Percentiles rank a stretch among this genome's conserved stretches.
These are phyloP conservation scores for Aegilops tauschii DNA, from an alignment of 176 grass and related monocot species.

Conservation along the genomic window DNA sequence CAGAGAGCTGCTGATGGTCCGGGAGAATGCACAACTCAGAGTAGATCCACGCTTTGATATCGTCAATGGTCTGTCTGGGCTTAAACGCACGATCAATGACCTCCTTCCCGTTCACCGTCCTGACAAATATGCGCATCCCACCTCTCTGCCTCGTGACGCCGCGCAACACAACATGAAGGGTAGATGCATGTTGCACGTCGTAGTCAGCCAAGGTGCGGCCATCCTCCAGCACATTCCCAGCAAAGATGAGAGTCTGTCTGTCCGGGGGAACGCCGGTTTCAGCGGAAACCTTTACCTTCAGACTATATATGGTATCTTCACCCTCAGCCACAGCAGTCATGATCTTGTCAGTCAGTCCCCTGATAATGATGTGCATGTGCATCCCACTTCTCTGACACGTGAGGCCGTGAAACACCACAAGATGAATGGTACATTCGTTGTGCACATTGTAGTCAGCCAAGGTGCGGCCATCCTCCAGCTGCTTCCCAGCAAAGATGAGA, in stretches of 20 bases:
- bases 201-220: too few species aligned
- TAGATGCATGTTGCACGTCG: too few species aligned
- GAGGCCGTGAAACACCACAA: background rate
- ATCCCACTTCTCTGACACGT: too few species aligned
- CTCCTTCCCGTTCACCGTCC: background rate
- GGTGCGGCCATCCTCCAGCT: background rate
- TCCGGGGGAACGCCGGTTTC: too few species aligned
- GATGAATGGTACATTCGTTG: background rate
- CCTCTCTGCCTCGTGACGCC: too few species aligned
- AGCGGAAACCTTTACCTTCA: too few species aligned
- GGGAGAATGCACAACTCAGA: background rate
- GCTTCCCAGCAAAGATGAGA: background rate
- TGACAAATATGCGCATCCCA: background rate
- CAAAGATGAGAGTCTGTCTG: background rate
- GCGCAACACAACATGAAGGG: too few species aligned
- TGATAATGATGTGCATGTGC: background rate
- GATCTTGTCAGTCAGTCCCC: background rate
- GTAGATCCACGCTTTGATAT: background rate
- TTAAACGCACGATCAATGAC: background rate
- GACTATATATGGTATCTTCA: too few species aligned
- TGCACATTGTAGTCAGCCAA: background rate
- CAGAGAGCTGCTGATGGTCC: background rate
- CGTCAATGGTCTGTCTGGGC: background rate
- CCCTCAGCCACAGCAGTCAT: background rate
- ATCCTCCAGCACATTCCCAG: background rate